Evolutionary conservation across 2,329 filamentous ascomycete species (phyloP), one percentile per base, ranked within the genome.

Genomic region (Pseudocercospora crystallina): DNA sequence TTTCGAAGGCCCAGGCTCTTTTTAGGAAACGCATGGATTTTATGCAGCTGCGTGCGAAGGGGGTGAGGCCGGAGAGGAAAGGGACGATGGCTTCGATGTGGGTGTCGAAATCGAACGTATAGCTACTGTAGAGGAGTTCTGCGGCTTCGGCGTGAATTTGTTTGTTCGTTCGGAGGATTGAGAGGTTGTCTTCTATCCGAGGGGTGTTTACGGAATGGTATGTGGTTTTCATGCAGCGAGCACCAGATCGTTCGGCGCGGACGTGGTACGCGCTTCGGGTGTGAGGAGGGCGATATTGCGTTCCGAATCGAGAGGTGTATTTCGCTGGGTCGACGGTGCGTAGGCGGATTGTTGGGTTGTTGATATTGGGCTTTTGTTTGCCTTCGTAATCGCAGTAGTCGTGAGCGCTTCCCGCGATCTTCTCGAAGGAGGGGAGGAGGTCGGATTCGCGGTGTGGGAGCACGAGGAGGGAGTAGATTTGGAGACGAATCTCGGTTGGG

Each of bases 11-110:
- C 26, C 81, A 69, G 0, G 77, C 76, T 58, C 78, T 75, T 62
- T 85, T 85, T 17, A 79, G 77, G 14, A 86, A 59, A 10, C 74
- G 73, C 9, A 86, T 67, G 32, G 74, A 71, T 29, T 71, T 70
- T 51, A 85, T 67, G 40, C 78, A 69, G 8, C 66, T 63, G 31
- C 78, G 73, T 2, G 78, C 76, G 13, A 65, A 59, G 1, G 75
- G 72, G 2, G 78, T 80, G 31, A 83, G 73, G 62, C 85, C 81
- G 30, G 71, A 69, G 34, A 86, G 70, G 62, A 85, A 85, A 0
- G 82, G 80, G 1, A 78, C 73, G 5, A 82, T 74, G 12, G 82
- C 80, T 65, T 85, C 82, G 56, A 85, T 72, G 65, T 81, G 74
- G 41, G 74, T 73, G 54, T 77, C 78, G 64, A 86, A 86, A 60